phyloP scores from a whole-genome alignment of 1,284 basidiomycete species.

The Cryptococcus sp. region DNA sequence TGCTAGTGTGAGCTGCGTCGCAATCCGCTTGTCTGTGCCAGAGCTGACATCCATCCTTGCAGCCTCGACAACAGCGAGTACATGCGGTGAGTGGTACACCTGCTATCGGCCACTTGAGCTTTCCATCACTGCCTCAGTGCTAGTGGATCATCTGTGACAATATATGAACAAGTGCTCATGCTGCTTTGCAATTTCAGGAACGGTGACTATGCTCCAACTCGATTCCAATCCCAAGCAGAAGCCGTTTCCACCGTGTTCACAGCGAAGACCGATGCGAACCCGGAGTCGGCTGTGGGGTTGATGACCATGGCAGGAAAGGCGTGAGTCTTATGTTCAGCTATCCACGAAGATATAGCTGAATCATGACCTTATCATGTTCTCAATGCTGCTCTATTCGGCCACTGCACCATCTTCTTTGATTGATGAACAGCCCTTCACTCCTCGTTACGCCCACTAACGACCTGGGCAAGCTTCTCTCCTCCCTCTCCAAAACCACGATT shows the following conservation, averaged over 20 bases:
- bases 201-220: conserved; percentile 86
- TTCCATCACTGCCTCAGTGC: not conserved
- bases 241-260: conserved; percentile 89
- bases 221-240: conserved; percentile 88
- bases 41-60: conserved; percentile 6
- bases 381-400: too few species aligned
- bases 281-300: conserved; percentile 93
- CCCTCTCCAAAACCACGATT: conserved; percentile 72
- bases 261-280: conserved; percentile 91
- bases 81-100: conserved; percentile 64
- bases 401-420: not conserved
- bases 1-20: conserved; percentile 61
- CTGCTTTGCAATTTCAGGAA: conserved; percentile 57
- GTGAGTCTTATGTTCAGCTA: conserved; percentile 56
- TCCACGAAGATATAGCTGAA: too few species aligned
- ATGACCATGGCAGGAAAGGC: conserved; percentile 98
- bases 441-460: conserved; percentile 95
- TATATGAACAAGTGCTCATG: too few species aligned
- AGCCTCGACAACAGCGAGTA: conserved; percentile 92
- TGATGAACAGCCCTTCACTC: conserved; percentile 74
- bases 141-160: not conserved
- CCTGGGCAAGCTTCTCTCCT: conserved; percentile 84
- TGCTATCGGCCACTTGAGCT: not conserved
- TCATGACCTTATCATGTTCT: too few species aligned
- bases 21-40: not conserved